These are phyloP conservation scores for Linnemannia exigua DNA, from an alignment of 192 early-diverging fungal genomes.

Conservation along the genomic window DNA sequence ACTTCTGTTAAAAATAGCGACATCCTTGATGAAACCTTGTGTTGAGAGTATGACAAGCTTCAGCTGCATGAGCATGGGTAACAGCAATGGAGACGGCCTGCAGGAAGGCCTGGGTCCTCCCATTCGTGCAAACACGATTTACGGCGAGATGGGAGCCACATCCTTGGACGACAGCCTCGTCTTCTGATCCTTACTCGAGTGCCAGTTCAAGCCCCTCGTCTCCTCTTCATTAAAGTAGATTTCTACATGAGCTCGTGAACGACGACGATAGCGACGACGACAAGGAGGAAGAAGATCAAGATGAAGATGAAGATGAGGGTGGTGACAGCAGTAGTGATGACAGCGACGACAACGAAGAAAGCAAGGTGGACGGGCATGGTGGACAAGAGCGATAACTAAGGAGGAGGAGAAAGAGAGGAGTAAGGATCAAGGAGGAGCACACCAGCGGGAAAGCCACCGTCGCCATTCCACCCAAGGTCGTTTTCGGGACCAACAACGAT, in stretches of 20 bases:
- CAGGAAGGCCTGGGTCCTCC: slow-evolving; percentile 13
- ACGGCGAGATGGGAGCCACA: neutral
- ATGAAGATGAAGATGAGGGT: neutral
- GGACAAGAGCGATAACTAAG: no score
- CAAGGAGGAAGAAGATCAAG: neutral
- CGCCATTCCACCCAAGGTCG: neutral
- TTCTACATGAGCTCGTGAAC: slow-evolving; percentile 27
- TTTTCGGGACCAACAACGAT: neutral
- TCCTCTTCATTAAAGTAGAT: slow-evolving; percentile 3
- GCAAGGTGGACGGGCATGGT: no score
- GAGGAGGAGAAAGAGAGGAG: neutral
- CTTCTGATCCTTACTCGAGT: neutral
- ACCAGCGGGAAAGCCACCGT: neutral
- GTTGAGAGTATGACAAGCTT: no score
- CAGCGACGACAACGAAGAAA: no score
- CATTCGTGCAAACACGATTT: slow-evolving; percentile 37
- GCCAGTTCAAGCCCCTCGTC: slow-evolving; percentile 9
- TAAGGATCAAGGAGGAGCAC: neutral
- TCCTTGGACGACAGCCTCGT: slow-evolving; percentile 1
- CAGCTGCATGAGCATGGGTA: neutral
- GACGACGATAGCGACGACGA: neutral
- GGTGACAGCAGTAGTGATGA: no score
- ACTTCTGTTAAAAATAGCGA: no score
- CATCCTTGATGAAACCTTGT: no score
- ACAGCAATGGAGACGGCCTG: neutral